These are phyloP conservation scores for Ceratopteris richardii DNA, from an alignment of 75 land plant genomes.

Conservation along the genomic window DNA sequence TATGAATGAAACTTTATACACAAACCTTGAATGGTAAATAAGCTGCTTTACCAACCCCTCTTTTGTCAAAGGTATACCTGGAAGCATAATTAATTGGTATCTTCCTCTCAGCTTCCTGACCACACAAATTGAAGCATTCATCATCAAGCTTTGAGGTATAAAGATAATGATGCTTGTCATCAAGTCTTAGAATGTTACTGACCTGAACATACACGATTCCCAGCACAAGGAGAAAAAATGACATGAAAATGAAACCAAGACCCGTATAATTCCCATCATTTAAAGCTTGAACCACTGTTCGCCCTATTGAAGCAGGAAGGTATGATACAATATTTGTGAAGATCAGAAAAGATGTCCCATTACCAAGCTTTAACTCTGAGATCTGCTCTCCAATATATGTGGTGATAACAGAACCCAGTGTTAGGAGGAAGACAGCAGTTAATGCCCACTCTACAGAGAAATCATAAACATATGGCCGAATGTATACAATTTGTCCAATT, in stretches of 20 bases:
- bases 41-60: constrained; percentile 89
- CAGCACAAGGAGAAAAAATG: constrained; percentile 83
- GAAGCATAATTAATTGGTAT: constrained; percentile 98
- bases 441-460: constrained; percentile 83
- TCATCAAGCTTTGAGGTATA: too few relatives aligned
- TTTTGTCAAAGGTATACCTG: constrained; percentile 63
- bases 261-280: constrained; percentile 93
- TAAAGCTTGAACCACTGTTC: constrained; percentile 72
- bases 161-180: not conserved
- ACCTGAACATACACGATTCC: constrained; percentile 99
- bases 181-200: constrained; percentile 8
- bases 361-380: constrained; percentile 94
- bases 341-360: constrained; percentile 95
- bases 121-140: not conserved
- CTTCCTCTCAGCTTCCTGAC: constrained; percentile 97
- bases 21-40: constrained; percentile 97
- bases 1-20: not conserved
- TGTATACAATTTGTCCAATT: constrained; percentile 88
- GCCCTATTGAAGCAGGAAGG: constrained; percentile 94
- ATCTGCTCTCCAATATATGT: constrained; percentile 89
- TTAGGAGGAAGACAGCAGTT: constrained; percentile 63
- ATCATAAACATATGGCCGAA: constrained; percentile 94
- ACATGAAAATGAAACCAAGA: constrained; percentile 44
- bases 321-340: constrained; percentile 96
- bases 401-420: constrained; percentile 82